Base-by-base conservation (phyloP, 139 green algal species). In the Zygnema cylindricum region DNA sequence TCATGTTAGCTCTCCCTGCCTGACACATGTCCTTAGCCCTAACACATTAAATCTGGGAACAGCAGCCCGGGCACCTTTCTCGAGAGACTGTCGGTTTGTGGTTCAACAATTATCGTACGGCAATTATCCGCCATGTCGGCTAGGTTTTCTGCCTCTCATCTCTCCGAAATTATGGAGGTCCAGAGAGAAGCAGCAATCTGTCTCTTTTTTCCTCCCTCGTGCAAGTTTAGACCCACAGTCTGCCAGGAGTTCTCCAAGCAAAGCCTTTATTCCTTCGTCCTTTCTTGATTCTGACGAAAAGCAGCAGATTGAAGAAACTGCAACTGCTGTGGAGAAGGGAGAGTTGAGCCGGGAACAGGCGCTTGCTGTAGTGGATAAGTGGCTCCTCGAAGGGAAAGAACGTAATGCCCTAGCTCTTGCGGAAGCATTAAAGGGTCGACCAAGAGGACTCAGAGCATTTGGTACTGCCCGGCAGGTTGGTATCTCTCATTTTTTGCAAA, bases 401-500 rank as follows among this genome's bases (percentile, higher is more conserved):
- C 30, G 82, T 43, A 2, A 89, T 49, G 85, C 85, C 23, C 55
- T 89, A 1, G 77, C 38, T 22, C 85, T 89, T 32, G 39, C 79
- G 78, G 38, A 54, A 2, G 77, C 38, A 21, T 33, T 87, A 2
- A 25, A 89, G 1, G 85, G 77, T 7, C 22, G 42, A 36, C 23
- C 30, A 7, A 43, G 84, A 25, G 84, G 78, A 55, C 40, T 86
- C 16, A 43, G 39, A 25, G 85, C 38, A 42, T 89, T 89, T 76
- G 85, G 85, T 54, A 38, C 85, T n/a, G 85, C 85, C 1, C 23
- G 1, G 0, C 85, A 89, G 85, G 85, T 89, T 23, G n/a, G 42
- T 1, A n/a, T n/a, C n/a, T n/a, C n/a, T n/a, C n/a, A n/a, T n/a
- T n/a, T n/a, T n/a, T n/a, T n/a, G n/a, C n/a, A n/a, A n/a, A n/a